Evolutionary conservation across 495 filamentous ascomycete species (phyloP), one percentile per base, ranked within the genome.

Genomic region (Penicillium steckii): DNA sequence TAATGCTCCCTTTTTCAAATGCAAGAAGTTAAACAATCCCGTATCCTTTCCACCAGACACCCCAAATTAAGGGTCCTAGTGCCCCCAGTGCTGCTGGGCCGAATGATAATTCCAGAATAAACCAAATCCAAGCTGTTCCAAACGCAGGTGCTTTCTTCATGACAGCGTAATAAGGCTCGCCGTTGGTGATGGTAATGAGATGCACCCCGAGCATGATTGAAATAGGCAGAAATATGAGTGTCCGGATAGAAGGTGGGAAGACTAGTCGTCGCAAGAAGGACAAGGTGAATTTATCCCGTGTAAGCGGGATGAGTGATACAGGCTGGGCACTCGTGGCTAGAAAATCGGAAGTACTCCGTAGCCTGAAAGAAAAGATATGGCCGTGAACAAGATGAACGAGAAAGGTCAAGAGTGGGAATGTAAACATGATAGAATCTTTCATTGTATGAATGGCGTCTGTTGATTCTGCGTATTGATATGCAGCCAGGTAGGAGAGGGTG

Each of bases 61-160:
- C 76, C 75, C 86, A 97, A 1, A 67, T 70, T 57, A 75, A 48
- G 3, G 75, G 75, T 3, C 75, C 80, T 33, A 90, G 73, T 8
- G 76, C 70, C 8, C 80, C 68, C 25, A 78, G 65, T 7, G 85
- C 63, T 1, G 89, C 87, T 44, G 78, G 84, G 2, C 77, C 67
- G 47, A 95, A 73, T n/a, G 86, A 72, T 72, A 97, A 81, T 70
- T 98, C 94, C 42, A 96, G 74, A 27, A 96, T 84, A 15, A 86
- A 85, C 94, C 93, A 98, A 12, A 98, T 82, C 93, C 93, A 96
- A 17, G 97, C 66, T 13, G 88, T 91, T 1, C 91, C 95, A n/a
- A 95, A 65, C 18, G 90, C 83, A 18, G 94, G 94, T 0, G 91
- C 89, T 48, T 81, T 84, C 74, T 95, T 95, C 94, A 98, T 93